phyloP scores from a whole-genome alignment of 2,329 filamentous ascomycete species.

The Fusarium vanettenii region DNA sequence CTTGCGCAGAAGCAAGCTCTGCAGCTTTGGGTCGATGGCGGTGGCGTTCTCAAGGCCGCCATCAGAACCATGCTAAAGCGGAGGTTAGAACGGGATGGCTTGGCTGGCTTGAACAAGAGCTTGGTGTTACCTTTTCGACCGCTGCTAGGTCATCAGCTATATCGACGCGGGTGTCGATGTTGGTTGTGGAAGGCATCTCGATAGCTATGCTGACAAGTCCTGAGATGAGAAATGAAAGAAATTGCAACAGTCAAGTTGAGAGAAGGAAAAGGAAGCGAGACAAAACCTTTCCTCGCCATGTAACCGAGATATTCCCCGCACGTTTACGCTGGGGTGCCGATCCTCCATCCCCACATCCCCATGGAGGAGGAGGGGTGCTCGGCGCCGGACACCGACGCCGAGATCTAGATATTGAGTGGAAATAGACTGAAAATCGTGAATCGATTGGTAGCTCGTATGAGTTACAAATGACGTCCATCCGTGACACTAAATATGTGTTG shows the following conservation, averaged over 20 bases:
- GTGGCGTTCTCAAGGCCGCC: slow-evolving; percentile 11
- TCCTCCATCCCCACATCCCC: neutral
- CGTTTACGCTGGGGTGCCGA: neutral
- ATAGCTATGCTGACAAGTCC: too few species aligned
- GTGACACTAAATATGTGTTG: too few species aligned
- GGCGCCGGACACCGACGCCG: neutral
- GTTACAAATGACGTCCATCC: neutral
- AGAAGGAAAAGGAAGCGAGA: slow-evolving; percentile 12
- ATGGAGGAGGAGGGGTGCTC: neutral
- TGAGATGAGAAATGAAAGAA: neutral
- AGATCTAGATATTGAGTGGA: neutral
- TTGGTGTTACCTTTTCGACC: slow-evolving; percentile 20
- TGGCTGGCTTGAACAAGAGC: neutral
- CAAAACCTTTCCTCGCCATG: slow-evolving; percentile 1
- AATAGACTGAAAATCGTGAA: neutral
- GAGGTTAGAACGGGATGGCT: neutral
- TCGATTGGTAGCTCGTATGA: neutral
- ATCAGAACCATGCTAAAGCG: slow-evolving; percentile 14
- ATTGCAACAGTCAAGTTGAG: neutral
- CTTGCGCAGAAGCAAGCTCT: slow-evolving; percentile 18
- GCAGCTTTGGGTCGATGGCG: slow-evolving; percentile 13
- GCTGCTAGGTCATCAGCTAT: slow-evolving; percentile 3
- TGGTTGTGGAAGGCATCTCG: slow-evolving; percentile 7
- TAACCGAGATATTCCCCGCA: slow-evolving; percentile 23
- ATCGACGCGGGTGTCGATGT: slow-evolving; percentile 11